Conservation (phyloP, 1,139 yeast genomes). For the Taphrina deformans region DNA sequence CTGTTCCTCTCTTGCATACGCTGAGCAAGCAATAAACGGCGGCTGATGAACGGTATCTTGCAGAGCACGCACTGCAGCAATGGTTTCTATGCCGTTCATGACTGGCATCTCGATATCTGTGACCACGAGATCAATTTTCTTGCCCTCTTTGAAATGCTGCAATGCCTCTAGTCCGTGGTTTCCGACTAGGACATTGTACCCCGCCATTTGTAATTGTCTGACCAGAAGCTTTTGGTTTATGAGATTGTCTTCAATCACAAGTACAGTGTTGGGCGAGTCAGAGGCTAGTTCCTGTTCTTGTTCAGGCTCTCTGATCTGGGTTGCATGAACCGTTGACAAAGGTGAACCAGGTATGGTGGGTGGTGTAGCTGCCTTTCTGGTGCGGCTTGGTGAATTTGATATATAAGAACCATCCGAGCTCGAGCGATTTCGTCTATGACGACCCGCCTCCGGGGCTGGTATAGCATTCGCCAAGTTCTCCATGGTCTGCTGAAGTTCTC, state of each 20-base stretch:
- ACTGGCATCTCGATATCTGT: slow-evolving; percentile 33
- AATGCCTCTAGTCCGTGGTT: slow-evolving; percentile 35
- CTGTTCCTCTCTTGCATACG: slow-evolving; percentile 31
- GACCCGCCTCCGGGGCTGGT: slow-evolving; percentile 1
- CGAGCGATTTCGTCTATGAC: not conserved
- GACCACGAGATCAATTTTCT: slow-evolving; percentile 10
- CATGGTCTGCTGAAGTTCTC: not conserved
- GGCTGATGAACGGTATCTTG: not conserved
- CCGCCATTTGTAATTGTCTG: slow-evolving; percentile 30
- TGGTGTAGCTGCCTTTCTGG: not conserved
- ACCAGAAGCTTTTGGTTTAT: slow-evolving; percentile 32
- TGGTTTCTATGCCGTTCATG: slow-evolving; percentile 25
- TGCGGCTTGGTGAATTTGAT: not conserved
- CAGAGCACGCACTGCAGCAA: slow-evolving; percentile 11
- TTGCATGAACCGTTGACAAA: not conserved
- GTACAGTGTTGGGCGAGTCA: not conserved
- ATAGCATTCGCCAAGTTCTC: not conserved
- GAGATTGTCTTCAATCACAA: slow-evolving; percentile 34
- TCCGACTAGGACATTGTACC: slow-evolving; percentile 32
- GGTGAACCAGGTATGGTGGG: not conserved
- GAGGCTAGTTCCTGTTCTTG: not conserved
- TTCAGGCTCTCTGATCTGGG: not conserved
- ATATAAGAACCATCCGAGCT: not conserved
- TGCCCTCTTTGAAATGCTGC: slow-evolving; percentile 14
- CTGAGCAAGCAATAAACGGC: slow-evolving; percentile 29